Evolutionary conservation across 257 asterid species (phyloP), one percentile per base, ranked within the genome.

Genomic region (Coffea eugenioides): DNA sequence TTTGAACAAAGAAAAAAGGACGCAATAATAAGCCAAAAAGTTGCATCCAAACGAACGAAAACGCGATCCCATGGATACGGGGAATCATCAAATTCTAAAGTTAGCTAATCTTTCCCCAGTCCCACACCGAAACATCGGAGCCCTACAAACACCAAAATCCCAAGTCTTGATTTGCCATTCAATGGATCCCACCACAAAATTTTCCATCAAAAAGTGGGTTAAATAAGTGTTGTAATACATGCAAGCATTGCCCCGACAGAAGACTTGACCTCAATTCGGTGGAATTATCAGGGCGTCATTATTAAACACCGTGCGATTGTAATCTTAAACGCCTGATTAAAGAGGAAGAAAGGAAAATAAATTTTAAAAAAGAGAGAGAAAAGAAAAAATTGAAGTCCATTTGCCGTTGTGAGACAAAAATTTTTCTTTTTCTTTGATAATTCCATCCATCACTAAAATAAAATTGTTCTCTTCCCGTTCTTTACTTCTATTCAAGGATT

Each of bases 391-490:
- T 25, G 13, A 4, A 34, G 36, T 62, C 31, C 31, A 31, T 31
- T 31, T 31, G 31, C 31, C 13, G 70, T 39, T 39, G 43, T 39
- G 6, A 13, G 45, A 25, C 61, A 45, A 76, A 31, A 31, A 0
- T 31, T 31, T 31, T 45, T 31, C 5, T 64, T 56, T 7, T 13
- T 68, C 73, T 27, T 45, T 34, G 34, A 0, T 39, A 48, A 74
- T 36, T 80, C 56, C 79, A 64, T 80, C 41, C 74, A 65, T 80
- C 77, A 52, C 51, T 39, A 12, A 54, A 41, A 13, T 39, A 12
- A 54, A 41, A 13, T 75, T 8, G 8, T 66, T 27, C 7, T 64
- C 36, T 16, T 64, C 18, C 51, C 11, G 6, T 46, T 46, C 51
- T 46, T n/a, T n/a, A 0, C 11, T 62, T 23, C 61, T 65, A 27